Conservation (phyloP, 176 grass and related monocot genomes). For the Aechmea fasciata region DNA sequence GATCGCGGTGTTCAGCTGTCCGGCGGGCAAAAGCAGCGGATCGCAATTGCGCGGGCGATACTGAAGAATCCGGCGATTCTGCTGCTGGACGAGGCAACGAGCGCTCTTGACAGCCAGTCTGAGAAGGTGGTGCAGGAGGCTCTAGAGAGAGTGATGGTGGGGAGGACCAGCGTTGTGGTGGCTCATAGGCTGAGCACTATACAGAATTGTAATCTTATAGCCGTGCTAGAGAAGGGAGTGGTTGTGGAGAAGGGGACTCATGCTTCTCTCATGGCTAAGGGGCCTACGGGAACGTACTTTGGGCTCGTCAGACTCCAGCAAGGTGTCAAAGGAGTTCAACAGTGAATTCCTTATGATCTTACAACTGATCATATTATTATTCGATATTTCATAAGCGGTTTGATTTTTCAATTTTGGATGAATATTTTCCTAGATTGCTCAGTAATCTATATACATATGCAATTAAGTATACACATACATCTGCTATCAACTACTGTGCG, state of each 20-base stretch:
- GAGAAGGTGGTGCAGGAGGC: conserved; percentile 24
- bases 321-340: not conserved
- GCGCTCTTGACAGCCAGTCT: conserved; percentile 22
- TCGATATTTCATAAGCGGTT: too few species aligned
- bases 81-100: conserved; percentile 25
- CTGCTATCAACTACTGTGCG: too few species aligned
- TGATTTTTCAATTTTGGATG: too few species aligned
- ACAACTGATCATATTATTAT: too few species aligned
- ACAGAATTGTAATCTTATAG: conserved; percentile 22
- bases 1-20: conserved; percentile 23
- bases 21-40: conserved; percentile 24
- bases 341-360: not conserved
- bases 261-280: not conserved
- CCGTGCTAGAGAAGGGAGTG: conserved; percentile 14
- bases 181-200: conserved; percentile 22
- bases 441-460: too few species aligned
- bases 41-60: conserved; percentile 19
- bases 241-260: conserved; percentile 25
- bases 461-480: too few species aligned
- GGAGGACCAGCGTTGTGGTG: conserved; percentile 22
- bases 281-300: not conserved
- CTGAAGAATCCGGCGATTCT: conserved; percentile 27
- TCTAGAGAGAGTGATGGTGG: conserved; percentile 7
- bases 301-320: not conserved
- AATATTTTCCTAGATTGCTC: too few species aligned